These are phyloP conservation scores for Phascolomyces articulosus DNA, from an alignment of 371 early-diverging fungal species.

Conservation along the genomic window DNA sequence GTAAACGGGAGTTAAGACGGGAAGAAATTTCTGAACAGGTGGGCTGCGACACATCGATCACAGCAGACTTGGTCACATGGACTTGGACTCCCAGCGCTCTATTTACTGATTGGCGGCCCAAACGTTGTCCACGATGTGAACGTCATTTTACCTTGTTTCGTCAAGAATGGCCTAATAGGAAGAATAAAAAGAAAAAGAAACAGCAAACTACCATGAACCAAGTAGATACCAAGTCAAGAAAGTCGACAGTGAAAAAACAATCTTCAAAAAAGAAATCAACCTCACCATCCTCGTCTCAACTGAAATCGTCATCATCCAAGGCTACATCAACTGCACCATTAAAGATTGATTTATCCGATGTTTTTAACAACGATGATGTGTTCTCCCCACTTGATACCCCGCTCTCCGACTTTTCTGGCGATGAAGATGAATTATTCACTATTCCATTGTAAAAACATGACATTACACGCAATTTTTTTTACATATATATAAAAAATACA, in stretches of 20 bases:
- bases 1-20: constrained; percentile 29
- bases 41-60: constrained; percentile 26
- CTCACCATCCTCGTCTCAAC: not conserved
- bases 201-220: not conserved
- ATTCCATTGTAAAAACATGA: not conserved
- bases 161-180: constrained; percentile 45
- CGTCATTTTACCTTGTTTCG: constrained; percentile 42
- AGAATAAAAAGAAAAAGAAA: constrained; percentile 2
- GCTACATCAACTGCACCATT: not conserved
- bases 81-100: constrained; percentile 52
- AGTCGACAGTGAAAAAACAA: not conserved
- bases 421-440: constrained; percentile 10
- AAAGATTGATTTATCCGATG: not conserved
- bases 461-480: not conserved
- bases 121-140: constrained; percentile 52
- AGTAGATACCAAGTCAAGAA: not conserved
- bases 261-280: too few species aligned
- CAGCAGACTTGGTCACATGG: constrained; percentile 52
- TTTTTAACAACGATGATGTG: constrained; percentile 1
- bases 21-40: constrained; percentile 36
- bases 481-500: not conserved
- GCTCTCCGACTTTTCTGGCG: constrained; percentile 14
- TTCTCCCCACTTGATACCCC: constrained; percentile 13
- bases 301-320: not conserved
- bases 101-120: constrained; percentile 45